phyloP scores from a whole-genome alignment of 1,284 basidiomycete genomes.

The Termitomyces sp. region DNA sequence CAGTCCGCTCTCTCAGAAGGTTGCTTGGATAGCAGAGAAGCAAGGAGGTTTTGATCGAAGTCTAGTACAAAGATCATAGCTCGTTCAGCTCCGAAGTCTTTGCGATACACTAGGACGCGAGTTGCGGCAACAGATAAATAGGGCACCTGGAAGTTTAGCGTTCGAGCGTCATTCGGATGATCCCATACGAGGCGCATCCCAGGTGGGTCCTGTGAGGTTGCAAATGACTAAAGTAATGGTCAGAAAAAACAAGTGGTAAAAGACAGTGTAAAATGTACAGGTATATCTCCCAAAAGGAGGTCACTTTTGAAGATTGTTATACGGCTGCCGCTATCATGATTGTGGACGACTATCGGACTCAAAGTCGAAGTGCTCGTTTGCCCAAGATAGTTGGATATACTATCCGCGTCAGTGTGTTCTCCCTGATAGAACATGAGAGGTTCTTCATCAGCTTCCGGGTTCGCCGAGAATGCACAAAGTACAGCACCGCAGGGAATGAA shows the following conservation, averaged over 20 bases:
- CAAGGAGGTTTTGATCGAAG: not conserved
- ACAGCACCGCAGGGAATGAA: not conserved
- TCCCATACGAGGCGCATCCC: not conserved
- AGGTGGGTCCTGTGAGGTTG: not conserved
- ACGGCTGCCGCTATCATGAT: not conserved
- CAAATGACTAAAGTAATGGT: not conserved
- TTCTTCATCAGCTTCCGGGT: not conserved
- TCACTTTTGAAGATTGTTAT: slow-evolving; percentile 4
- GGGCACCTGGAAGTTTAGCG: not conserved
- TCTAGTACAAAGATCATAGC: not conserved
- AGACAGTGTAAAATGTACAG: not conserved
- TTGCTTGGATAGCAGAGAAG: not conserved
- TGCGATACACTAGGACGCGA: not conserved
- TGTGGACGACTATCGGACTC: not conserved
- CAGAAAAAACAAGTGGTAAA: not conserved
- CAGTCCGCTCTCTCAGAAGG: not conserved
- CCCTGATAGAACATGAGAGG: not conserved
- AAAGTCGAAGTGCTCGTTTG: not conserved
- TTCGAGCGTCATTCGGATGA: not conserved
- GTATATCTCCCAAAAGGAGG: slow-evolving; percentile 6
- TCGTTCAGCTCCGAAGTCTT: not conserved
- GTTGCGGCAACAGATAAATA: not conserved
- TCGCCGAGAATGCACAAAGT: not conserved
- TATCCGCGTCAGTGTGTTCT: not conserved
- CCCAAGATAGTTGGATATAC: not conserved